Evolutionary conservation across 2,329 filamentous ascomycete species (phyloP).

Genomic region (Aureobasidium uvarum): DNA sequence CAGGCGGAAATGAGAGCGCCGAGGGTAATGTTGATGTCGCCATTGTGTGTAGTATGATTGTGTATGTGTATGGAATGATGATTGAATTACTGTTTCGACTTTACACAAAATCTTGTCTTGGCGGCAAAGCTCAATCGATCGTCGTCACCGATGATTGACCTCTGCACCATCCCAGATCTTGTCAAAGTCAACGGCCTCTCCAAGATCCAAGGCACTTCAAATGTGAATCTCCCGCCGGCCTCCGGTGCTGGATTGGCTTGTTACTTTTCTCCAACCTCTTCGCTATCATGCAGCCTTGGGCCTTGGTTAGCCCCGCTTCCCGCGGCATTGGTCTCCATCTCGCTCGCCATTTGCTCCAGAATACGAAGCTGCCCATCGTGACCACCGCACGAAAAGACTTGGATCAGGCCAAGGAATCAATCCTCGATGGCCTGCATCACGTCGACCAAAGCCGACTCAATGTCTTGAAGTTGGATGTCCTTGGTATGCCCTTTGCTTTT

Average conservation of each 20-base stretch:
- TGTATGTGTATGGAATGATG: not conserved
- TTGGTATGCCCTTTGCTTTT: slow-evolving; percentile 44
- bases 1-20: slow-evolving; percentile 54
- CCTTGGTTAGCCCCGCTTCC: slow-evolving; percentile 58
- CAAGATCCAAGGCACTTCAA: slow-evolving; percentile 9
- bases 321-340: slow-evolving; percentile 63
- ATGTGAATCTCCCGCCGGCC: slow-evolving; percentile 16
- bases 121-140: slow-evolving; percentile 21
- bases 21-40: slow-evolving; percentile 26
- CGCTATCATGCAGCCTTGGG: slow-evolving; percentile 50
- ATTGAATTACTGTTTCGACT: not conserved
- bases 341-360: slow-evolving; percentile 57
- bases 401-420: slow-evolving; percentile 48
- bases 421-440: slow-evolving; percentile 52
- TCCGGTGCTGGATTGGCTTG: not conserved
- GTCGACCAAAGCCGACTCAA: slow-evolving; percentile 50
- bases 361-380: slow-evolving; percentile 58
- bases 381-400: slow-evolving; percentile 59
- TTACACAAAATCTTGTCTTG: slow-evolving; percentile 1
- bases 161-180: not conserved
- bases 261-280: slow-evolving; percentile 12
- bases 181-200: not conserved
- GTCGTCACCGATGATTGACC: slow-evolving; percentile 16
- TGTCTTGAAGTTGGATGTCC: slow-evolving; percentile 56
- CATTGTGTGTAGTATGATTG: slow-evolving; percentile 22